These are phyloP conservation scores for Litsea cubeba DNA, from an alignment of 164 flowering plant genomes.

Conservation along the genomic window DNA sequence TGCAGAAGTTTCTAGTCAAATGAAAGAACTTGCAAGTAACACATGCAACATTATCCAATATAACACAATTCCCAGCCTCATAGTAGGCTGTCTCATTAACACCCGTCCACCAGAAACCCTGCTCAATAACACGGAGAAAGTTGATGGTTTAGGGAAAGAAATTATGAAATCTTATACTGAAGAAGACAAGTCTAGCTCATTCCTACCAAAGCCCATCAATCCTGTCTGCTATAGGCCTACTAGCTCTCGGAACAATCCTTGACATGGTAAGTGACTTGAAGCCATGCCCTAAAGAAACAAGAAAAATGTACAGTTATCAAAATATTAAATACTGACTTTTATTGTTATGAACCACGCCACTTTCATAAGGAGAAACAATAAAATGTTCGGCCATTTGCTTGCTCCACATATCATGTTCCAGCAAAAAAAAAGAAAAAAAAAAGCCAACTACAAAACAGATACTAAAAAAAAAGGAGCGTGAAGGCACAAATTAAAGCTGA, in stretches of 20 bases:
- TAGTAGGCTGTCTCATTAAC: slow-evolving; percentile 88
- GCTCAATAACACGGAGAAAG: slow-evolving; percentile 9
- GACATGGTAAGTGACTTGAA: slow-evolving; percentile 92
- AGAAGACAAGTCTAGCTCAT: neutral
- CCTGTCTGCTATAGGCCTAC: slow-evolving; percentile 79
- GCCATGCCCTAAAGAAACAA: slow-evolving; percentile 57
- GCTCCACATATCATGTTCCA: too few relatives aligned
- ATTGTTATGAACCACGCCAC: too few relatives aligned
- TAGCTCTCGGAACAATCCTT: slow-evolving; percentile 78
- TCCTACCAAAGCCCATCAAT: slow-evolving; percentile 91
- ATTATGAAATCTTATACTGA: neutral
- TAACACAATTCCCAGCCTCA: slow-evolving; percentile 75
- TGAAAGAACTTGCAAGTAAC: slow-evolving; percentile 59
- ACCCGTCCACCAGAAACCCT: slow-evolving; percentile 98
- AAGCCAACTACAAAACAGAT: too few relatives aligned
- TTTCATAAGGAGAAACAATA: too few relatives aligned
- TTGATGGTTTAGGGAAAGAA: neutral
- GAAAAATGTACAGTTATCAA: neutral
- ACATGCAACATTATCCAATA: slow-evolving; percentile 86
- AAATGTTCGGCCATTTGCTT: too few relatives aligned
- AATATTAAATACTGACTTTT: too few relatives aligned
- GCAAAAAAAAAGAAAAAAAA: too few relatives aligned
- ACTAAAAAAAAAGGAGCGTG: too few relatives aligned
- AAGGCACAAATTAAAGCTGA: too few relatives aligned
- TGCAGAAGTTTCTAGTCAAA: slow-evolving; percentile 35